These are phyloP conservation scores for Globisporangium nagaii DNA, from an alignment of 352 stramenopile species.

Conservation along the genomic window DNA sequence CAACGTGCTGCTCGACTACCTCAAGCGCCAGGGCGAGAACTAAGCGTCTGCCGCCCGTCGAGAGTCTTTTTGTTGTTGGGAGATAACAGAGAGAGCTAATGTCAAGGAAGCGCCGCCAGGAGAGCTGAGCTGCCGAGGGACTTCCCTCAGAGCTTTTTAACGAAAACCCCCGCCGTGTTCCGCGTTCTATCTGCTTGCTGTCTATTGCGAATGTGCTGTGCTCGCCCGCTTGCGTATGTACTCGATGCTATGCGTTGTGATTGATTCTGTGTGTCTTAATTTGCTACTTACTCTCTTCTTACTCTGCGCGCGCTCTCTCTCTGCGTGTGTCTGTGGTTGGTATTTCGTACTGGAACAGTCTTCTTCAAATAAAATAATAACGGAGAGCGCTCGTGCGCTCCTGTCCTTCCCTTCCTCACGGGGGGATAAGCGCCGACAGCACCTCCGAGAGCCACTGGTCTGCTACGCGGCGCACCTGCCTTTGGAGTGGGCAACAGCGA, in stretches of 20 bases:
- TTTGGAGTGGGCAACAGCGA: no score
- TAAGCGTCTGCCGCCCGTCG: conserved; percentile 31
- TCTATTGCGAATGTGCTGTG: not conserved
- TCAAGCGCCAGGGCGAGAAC: conserved; percentile 94
- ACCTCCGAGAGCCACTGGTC: no score
- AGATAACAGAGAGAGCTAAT: conserved; percentile 8
- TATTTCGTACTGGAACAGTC: conserved; percentile 13
- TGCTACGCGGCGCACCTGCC: no score
- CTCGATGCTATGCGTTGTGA: not conserved
- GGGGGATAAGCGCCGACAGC: no score
- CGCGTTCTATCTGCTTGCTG: conserved; percentile 1
- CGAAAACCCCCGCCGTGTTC: conserved; percentile 7
- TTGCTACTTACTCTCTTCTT: conserved; percentile 2
- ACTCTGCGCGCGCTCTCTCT: no score
- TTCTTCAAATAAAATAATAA: conserved; percentile 8
- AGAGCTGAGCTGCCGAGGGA: conserved; percentile 10
- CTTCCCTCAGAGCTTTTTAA: conserved; percentile 44
- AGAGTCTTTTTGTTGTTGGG: conserved; percentile 17
- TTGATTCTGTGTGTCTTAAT: not conserved
- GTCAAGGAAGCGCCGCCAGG: not conserved
- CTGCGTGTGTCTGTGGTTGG: not conserved
- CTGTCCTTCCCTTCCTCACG: no score
- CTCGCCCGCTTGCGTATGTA: not conserved
- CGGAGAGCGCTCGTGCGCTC: not conserved
- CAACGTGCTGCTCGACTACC: conserved; percentile 98